Evolutionary conservation across 805 yeast genomes (phyloP), one percentile per base, ranked within the genome.

Genomic region (Cyberlindnera saturnus): DNA sequence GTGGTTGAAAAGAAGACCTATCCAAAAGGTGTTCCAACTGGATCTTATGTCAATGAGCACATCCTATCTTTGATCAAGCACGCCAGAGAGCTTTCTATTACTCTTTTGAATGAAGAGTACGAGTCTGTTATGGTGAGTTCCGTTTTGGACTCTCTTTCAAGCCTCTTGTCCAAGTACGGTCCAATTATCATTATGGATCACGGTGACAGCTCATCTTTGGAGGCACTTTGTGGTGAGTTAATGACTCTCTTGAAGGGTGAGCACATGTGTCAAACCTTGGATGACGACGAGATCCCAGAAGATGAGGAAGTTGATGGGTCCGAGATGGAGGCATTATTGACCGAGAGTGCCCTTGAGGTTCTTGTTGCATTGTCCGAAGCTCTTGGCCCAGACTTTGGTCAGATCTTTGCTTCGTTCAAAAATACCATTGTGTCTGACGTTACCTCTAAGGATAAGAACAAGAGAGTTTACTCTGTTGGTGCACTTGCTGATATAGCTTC

Each of bases 401-500:
- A 77, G 56, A 71, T 90, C 49, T 88, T 91, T 59, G 72, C 69
- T 31, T 74, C 85, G 28, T 86, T 83, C 75, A 81, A 82, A 65
- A 82, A 78, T 49, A 70, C 75, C 42, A 70, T 90, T 41, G 63
- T 76, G 45, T 59, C 72, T 42, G 77, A 78, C 60, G 76, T 76
- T 54, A 71, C 71, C 49, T 76, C 82, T 45, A 79, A 80, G 63
- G 77, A 83, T 41, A 77, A 75, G 63, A 71, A 75, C 53, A 90
- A 86, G 73, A 80, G 97, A 63, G 84, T 86, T 29, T 74, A 85
- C 42, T 82, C 95, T 37, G 78, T 86, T 49, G 98, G 98, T 49
- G 86, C 93, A 34, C 71, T 88, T 49, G 96, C 98, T 38, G 99
- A 91, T 64, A 81, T 93, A 49, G 77, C 86, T 40, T 75, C 76